phyloP scores from a whole-genome alignment of 2,329 filamentous ascomycete genomes.

The Didymella glomerata region DNA sequence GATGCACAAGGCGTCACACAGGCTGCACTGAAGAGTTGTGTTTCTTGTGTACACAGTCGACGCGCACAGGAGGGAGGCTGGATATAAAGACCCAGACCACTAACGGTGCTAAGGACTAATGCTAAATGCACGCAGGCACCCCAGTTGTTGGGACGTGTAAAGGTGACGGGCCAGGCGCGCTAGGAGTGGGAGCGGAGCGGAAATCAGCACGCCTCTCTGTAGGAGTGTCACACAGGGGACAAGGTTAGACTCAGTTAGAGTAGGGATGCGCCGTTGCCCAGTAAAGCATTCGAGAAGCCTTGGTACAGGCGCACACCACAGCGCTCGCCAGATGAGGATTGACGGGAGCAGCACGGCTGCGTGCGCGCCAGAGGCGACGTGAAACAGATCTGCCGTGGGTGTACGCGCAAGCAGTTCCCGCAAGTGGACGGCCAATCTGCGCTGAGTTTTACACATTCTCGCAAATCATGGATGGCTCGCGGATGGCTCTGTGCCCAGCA shows the following conservation, averaged over 20 bases:
- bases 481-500: constrained; percentile 10
- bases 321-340: constrained; percentile 27
- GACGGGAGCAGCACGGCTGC: constrained; percentile 30
- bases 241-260: constrained; percentile 12
- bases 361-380: constrained; percentile 27
- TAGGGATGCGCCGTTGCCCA: constrained; percentile 24
- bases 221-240: constrained; percentile 30
- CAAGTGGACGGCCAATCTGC: constrained; percentile 18
- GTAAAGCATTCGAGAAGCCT: constrained; percentile 22
- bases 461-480: constrained; percentile 4
- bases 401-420: constrained; percentile 45
- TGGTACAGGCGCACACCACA: background rate
- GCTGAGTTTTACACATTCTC: constrained; percentile 14
- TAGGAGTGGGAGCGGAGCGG: constrained; percentile 45
- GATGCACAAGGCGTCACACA: constrained; percentile 36
- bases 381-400: constrained; percentile 47
- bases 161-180: constrained; percentile 40
- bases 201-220: constrained; percentile 28
- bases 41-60: constrained; percentile 17
- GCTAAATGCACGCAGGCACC: constrained; percentile 8
- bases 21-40: constrained; percentile 39
- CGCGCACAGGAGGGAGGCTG: constrained; percentile 35
- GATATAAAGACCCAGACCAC: constrained; percentile 30
- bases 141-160: constrained; percentile 34
- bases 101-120: constrained; percentile 1